Percentiles rank a stretch among this genome's conserved stretches.
These are phyloP conservation scores for Gossypium anomalum DNA, from an alignment of 345 rosid genomes.

Conservation along the genomic window DNA sequence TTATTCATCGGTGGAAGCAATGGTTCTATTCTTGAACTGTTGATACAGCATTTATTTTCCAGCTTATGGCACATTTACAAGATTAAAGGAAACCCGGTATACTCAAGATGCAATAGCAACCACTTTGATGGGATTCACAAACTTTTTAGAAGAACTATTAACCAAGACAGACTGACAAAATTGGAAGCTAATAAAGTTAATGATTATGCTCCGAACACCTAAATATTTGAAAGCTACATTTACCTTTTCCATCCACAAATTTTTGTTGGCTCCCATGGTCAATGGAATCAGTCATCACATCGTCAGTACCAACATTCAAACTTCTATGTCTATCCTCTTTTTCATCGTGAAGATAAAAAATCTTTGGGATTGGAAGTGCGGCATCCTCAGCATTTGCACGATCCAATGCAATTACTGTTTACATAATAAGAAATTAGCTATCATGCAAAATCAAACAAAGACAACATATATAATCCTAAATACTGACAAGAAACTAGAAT, in stretches of 20 bases:
- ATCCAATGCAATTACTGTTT: slow-evolving; percentile 77
- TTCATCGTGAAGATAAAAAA: slow-evolving; percentile 42
- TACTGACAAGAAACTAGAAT: background rate
- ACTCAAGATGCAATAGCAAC: background rate
- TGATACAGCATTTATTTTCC: background rate
- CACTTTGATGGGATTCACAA: background rate
- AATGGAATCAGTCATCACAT: slow-evolving; percentile 41
- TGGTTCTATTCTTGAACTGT: background rate
- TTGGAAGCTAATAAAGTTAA: background rate
- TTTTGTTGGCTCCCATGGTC: slow-evolving; percentile 38
- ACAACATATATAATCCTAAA: background rate
- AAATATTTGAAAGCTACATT: slow-evolving; percentile 16
- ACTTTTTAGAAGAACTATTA: background rate
- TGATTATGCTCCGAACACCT: background rate
- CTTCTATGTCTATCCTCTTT: slow-evolving; percentile 27
- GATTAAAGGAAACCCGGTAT: background rate
- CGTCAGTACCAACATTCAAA: slow-evolving; percentile 27
- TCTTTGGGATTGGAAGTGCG: slow-evolving; percentile 55
- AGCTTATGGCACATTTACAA: background rate
- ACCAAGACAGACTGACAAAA: background rate
- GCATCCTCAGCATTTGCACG: slow-evolving; percentile 92
- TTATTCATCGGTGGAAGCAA: background rate
- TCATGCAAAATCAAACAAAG: background rate
- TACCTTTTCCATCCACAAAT: slow-evolving; percentile 40
- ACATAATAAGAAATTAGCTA: slow-evolving; percentile 31